Base-by-base conservation (phyloP, 2,329 filamentous ascomycete species). In the Monilinia fructicola region DNA sequence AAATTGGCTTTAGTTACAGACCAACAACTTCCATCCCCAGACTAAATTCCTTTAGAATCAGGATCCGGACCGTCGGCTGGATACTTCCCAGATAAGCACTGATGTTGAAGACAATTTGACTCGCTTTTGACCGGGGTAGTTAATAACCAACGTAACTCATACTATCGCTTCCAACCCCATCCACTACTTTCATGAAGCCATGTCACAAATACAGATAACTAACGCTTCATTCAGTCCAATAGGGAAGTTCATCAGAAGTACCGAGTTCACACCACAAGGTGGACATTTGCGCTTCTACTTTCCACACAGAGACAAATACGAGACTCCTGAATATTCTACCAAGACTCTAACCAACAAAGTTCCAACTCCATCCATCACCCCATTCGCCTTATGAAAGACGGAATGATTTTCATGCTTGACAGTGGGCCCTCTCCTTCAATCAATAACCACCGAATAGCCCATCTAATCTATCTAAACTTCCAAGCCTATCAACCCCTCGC, bases 251-350 rank as follows among this genome's bases (percentile, higher is more conserved):
- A 10, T 18, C 38, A 18, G 44, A 1, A 50, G 42, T 6, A 11
- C 42, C 21, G 26, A 59, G 23, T 16, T 59, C 12, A 59, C 14
- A 50, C 38, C 28, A 50, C n/a, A 38, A 35, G 6, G 6, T 18
- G 21, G 21, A 60, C 26, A 26, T 60, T 60, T 16, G 14, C 12
- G 56, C 44, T 60, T 50, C 44, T 38, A 38, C 21, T 50, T 60
- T 38, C 58, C 58, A 50, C 38, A 50, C 28, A 50, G 44, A 60
- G 58, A 50, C 44, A 50, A 18, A 50, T 60, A 60, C 58, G 58
- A 60, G 28, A 14, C 44, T 26, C 28, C 21, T 60, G 26, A 38
- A 38, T 18, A 38, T 18, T 38, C 16, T 4, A 60, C 28, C 7
- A 50, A 50, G 56, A 50, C 44, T 50, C 16, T 14, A 26, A 38